Percentiles rank a stretch among this genome's conserved stretches.
These are phyloP conservation scores for Dactylella cylindrospora DNA, from an alignment of 2,329 filamentous ascomycete genomes.

Conservation along the genomic window DNA sequence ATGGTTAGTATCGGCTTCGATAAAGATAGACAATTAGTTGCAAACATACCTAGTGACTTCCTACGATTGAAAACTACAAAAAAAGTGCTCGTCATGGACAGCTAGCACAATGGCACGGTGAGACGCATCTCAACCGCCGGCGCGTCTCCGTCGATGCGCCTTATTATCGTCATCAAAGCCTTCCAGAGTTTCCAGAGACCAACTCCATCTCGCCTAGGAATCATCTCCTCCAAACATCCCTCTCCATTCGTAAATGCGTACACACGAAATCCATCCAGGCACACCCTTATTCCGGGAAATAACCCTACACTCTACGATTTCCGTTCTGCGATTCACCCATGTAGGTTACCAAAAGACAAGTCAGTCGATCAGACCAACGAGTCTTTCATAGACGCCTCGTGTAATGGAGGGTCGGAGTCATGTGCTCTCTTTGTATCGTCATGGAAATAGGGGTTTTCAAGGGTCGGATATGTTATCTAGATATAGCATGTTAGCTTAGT, in stretches of 20 bases:
- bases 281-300: conserved; percentile 10
- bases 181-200: conserved; percentile 9
- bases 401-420: conserved; percentile 43
- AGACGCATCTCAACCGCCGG: conserved; percentile 24
- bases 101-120: conserved; percentile 29
- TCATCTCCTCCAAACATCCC: not conserved
- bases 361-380: not conserved
- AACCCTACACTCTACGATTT: conserved; percentile 39
- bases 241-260: conserved; percentile 16
- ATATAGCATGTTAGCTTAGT: not conserved
- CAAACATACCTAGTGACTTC: conserved; percentile 30
- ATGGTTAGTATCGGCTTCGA: conserved; percentile 1
- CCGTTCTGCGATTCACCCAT: conserved; percentile 44
- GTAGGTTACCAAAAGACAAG: conserved; percentile 30
- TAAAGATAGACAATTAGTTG: not conserved
- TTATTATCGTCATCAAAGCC: conserved; percentile 37
- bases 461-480: conserved; percentile 11
- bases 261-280: conserved; percentile 21
- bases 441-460: conserved; percentile 29
- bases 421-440: conserved; percentile 45
- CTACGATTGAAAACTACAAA: conserved; percentile 43
- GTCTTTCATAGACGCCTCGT: conserved; percentile 18
- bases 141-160: conserved; percentile 28
- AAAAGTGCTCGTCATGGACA: conserved; percentile 30
- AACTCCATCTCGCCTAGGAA: conserved; percentile 10